These are phyloP conservation scores for Selenicereus undatus DNA, from an alignment of 148 eudicot genomes.

Conservation along the genomic window DNA sequence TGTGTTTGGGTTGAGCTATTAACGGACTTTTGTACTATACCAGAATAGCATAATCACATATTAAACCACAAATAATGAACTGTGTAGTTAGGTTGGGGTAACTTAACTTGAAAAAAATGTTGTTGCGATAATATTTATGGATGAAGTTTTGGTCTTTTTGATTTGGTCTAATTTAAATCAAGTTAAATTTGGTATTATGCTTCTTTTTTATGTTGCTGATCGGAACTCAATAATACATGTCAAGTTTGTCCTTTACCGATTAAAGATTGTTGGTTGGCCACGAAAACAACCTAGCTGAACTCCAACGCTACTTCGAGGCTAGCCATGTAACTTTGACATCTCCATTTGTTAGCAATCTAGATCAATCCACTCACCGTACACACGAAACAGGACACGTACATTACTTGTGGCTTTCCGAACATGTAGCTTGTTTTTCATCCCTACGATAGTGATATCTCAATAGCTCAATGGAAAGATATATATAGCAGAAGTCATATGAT, in stretches of 20 bases:
- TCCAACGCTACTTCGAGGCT: background rate
- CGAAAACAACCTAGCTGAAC: constrained; percentile 14
- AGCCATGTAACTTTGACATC: background rate
- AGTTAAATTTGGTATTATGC: too few relatives aligned
- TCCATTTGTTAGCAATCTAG: background rate
- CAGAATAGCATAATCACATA: too few relatives aligned
- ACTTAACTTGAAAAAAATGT: too few relatives aligned
- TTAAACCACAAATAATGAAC: too few relatives aligned
- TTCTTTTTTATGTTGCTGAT: too few relatives aligned
- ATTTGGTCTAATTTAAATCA: too few relatives aligned
- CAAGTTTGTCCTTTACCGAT: background rate
- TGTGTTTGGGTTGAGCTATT: background rate
- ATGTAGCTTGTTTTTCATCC: background rate
- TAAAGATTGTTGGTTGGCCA: constrained; percentile 14
- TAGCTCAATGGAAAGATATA: background rate
- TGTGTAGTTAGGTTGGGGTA: too few relatives aligned
- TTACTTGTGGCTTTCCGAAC: constrained; percentile 7
- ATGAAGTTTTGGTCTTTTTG: too few relatives aligned
- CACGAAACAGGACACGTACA: constrained; percentile 3
- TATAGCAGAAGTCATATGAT: constrained; percentile 18
- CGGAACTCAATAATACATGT: background rate
- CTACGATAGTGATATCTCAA: background rate
- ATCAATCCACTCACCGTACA: background rate
- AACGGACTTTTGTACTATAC: too few relatives aligned
- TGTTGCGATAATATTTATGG: too few relatives aligned